Evolutionary conservation across 1,284 basidiomycete species (phyloP), one percentile per base, ranked within the genome.

Genomic region (Pyrrhoderma noxium): DNA sequence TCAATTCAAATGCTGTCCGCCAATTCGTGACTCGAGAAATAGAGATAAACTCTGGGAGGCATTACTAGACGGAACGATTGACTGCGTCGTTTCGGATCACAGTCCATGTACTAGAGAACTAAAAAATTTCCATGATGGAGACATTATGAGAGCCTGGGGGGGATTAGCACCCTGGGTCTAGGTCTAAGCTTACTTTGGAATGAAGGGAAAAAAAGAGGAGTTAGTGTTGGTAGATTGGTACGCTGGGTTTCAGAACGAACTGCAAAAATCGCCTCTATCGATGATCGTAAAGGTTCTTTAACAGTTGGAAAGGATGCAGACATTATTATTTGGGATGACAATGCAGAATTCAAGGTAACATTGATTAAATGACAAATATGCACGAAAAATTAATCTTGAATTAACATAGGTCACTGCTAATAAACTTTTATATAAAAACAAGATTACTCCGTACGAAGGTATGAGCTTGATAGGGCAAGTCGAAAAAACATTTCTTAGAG

Each of bases 1-100:
- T 37, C 83, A 90, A 65, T 91, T 87, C 77, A 96, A 97, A 65
- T 96, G 93, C 64, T 94, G 91, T 67, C 93, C 93, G n/a, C 93
- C 93, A 2, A 88, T 97, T 57, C 80, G 93, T 40, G 77, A 80
- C 43, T 70, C 72, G 11, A 66, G 64, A 2, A 97, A 96, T 65
- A 75, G 83, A 55, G 80, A 86, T 41, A 63, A 66, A 38, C 70
- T 96, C 3, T 91, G 91, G 87, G 74, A 77, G n/a, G 92, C 88
- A 0, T 66, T 96, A 47, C 66, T 76, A 52, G 82, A 85, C 47
- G 91, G 89, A 2, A 75, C 82, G 35, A 92, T 97, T 59, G 88
- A 94, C 65, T 93, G 79, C 62, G 80, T 96, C 50, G 92, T 96
- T 13, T 93, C 89, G 46, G 93, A 96, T 69, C 93, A 97, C 64